Evolutionary conservation across 148 eudicot genomes (phyloP).

Genomic region (Vaccinium macrocarpon): DNA sequence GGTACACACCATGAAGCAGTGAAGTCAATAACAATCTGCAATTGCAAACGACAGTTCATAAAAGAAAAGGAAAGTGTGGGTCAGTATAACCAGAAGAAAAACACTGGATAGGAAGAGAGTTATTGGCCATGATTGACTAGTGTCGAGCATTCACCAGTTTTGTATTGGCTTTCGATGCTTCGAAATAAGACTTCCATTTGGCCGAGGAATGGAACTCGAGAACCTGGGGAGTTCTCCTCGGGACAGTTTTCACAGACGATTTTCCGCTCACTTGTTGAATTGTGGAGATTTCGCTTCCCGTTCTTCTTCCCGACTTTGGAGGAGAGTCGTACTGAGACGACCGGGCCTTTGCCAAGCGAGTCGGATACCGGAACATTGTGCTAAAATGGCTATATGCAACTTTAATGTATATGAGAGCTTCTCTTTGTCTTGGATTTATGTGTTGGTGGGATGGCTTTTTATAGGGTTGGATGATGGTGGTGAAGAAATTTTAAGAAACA

Average conservation of each 20-base stretch:
- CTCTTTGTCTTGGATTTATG: neutral
- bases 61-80: neutral
- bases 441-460: neutral
- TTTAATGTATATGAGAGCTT: neutral
- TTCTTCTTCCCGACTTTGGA: neutral
- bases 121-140: neutral
- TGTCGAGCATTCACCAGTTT: constrained; percentile 45
- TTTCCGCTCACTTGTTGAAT: neutral
- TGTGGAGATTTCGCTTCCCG: neutral
- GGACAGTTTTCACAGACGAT: neutral
- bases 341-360: neutral
- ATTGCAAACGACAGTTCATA: neutral
- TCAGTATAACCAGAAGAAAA: neutral
- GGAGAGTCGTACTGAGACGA: neutral
- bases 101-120: neutral
- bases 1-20: constrained; percentile 89
- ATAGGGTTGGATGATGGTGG: neutral
- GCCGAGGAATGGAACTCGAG: constrained; percentile 42
- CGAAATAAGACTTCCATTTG: constrained; percentile 51
- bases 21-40: constrained; percentile 64
- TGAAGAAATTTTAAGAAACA: neutral
- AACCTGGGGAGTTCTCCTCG: constrained; percentile 19
- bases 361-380: neutral
- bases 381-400: neutral
- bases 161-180: constrained; percentile 41